A percentile compares a stretch with the other conserved stretches of the same genome.
Evolutionary conservation across 495 filamentous ascomycete species (phyloP).

Genomic region (Bathelium albidoporum): DNA sequence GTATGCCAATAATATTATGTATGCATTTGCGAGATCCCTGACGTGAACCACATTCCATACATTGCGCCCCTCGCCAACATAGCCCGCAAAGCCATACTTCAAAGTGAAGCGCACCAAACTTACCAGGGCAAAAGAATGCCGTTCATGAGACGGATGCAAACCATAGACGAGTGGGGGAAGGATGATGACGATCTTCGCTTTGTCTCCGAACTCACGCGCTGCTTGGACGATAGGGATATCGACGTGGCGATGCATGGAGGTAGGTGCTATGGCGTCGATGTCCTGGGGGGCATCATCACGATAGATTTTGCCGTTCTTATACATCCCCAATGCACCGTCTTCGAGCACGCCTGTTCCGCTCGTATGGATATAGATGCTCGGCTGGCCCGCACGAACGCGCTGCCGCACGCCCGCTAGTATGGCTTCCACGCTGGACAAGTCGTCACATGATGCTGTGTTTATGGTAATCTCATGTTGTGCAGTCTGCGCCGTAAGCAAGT

Average conservation of each 20-base stretch:
- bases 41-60: slow-evolving; percentile 7
- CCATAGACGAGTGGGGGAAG: slow-evolving; percentile 30
- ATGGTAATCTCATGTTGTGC: slow-evolving; percentile 7
- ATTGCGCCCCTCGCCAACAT: slow-evolving; percentile 1
- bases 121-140: not conserved
- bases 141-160: slow-evolving; percentile 11
- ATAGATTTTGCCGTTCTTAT: slow-evolving; percentile 29
- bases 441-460: slow-evolving; percentile 22
- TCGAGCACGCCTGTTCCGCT: slow-evolving; percentile 25
- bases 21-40: not conserved
- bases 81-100: slow-evolving; percentile 10
- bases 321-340: slow-evolving; percentile 16
- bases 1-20: slow-evolving; percentile 24
- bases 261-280: slow-evolving; percentile 28
- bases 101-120: slow-evolving; percentile 3
- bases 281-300: slow-evolving; percentile 21
- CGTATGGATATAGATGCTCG: slow-evolving; percentile 35
- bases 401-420: slow-evolving; percentile 29
- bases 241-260: slow-evolving; percentile 30
- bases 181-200: slow-evolving; percentile 30
- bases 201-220: slow-evolving; percentile 20
- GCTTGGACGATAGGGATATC: slow-evolving; percentile 30
- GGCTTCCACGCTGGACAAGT: slow-evolving; percentile 29
- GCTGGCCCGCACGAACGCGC: slow-evolving; percentile 20
- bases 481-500: not conserved